Evolutionary conservation across 495 filamentous ascomycete genomes (phyloP), one percentile per base, ranked within the genome.

Genomic region (Penicilliopsis zonata): DNA sequence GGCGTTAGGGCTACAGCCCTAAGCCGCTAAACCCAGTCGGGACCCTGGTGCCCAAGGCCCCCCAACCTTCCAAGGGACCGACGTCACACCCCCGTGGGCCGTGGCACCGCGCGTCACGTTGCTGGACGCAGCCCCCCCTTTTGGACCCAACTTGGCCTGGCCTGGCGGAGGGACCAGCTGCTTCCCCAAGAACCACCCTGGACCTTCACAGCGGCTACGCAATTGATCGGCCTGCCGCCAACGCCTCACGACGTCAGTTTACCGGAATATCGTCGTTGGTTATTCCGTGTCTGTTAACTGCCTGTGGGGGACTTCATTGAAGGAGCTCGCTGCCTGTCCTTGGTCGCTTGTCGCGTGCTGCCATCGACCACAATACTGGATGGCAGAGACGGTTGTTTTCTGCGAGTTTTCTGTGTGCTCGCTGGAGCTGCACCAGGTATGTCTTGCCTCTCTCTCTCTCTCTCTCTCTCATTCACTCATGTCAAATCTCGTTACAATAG

Each of bases 61-160:
- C 15, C 6, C 26, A 5, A 28, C 3, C 7, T 13, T 18, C 14
- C n/a, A 9, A 17, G 15, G 18, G 30, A 46, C 46, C 47, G 50
- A 58, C 50, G 54, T 58, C 54, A 58, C 47, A 52, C n/a, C 25
- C 25, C 5, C n/a, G 38, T 43, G 35, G 37, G 33, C 40, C 31
- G 33, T 38, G 46, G 42, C 50, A 42, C 47, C 44, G 41, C 37
- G 37, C 33, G 49, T 50, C 49, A 43, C 30, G 32, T 31, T 34
- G 31, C 26, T 45, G 37, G 26, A 37, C 34, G 42, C 36, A 30
- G 39, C 28, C 23, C 24, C 21, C 23, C 16, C 28, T 24, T 32
- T 27, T 29, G 14, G 27, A n/a, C n/a, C n/a, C n/a, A n/a, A n/a
- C n/a, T n/a, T n/a, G n/a, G n/a, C n/a, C n/a, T n/a, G n/a, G n/a